Conservation (phyloP, 306 rosid genomes). For the Prunus campanulata region DNA sequence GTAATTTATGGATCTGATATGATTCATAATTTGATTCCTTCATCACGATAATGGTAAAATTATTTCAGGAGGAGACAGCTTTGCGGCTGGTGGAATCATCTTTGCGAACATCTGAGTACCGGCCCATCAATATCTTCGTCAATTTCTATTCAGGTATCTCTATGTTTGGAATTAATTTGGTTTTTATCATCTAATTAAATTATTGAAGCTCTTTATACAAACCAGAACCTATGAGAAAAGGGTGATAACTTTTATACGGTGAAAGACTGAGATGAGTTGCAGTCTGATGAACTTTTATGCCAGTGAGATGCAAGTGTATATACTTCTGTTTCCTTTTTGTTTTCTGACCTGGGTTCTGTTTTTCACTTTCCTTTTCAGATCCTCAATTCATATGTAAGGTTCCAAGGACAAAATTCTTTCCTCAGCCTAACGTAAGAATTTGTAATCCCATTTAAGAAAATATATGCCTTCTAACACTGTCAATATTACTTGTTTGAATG, state of each 20-base stretch:
- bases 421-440: conserved; percentile 84
- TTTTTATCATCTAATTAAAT: neutral
- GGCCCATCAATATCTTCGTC: conserved; percentile 76
- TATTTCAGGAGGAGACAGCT: conserved; percentile 83
- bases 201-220: too few relatives aligned
- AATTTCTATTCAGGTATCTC: conserved; percentile 80
- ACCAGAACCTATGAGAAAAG: too few relatives aligned
- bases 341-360: conserved; percentile 17
- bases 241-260: too few relatives aligned
- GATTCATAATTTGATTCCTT: neutral
- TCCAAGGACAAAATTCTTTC: conserved; percentile 76
- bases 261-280: neutral
- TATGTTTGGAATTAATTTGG: conserved; percentile 3
- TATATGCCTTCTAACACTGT: conserved; percentile 4
- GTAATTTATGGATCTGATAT: neutral
- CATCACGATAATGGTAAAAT: conserved; percentile 13
- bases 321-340: too few relatives aligned
- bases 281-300: neutral
- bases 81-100: conserved; percentile 72
- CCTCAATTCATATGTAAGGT: conserved; percentile 70
- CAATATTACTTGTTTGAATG: neutral
- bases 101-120: conserved; percentile 66
- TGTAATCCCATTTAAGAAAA: conserved; percentile 5
- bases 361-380: conserved; percentile 49
- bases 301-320: neutral